Evolutionary conservation across 2,329 filamentous ascomycete species (phyloP).

Genomic region (Fusarium compactum): DNA sequence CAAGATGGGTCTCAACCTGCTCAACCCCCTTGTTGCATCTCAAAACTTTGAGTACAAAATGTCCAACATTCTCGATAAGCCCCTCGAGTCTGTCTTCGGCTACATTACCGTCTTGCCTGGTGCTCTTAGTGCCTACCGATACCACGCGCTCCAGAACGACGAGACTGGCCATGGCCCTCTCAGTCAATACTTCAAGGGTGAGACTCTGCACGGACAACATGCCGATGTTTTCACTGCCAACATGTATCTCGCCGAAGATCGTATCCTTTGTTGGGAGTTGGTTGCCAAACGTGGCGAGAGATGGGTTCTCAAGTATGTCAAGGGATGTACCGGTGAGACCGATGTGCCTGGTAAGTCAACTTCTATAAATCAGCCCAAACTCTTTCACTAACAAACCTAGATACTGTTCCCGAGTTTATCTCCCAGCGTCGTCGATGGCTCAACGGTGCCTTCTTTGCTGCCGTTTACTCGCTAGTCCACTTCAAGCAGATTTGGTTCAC

Average conservation of each 20-base stretch:
- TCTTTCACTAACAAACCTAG: conserved; percentile 59
- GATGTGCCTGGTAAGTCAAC: conserved; percentile 86
- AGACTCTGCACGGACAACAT: conserved; percentile 94
- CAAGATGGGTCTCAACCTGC: conserved; percentile 80
- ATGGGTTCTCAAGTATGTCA: conserved; percentile 99
- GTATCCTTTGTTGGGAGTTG: conserved; percentile 92
- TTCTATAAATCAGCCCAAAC: background rate
- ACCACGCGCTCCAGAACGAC: conserved; percentile 96
- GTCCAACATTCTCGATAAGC: conserved; percentile 99
- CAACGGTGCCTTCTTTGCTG: conserved; percentile 98
- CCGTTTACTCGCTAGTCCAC: conserved; percentile 96
- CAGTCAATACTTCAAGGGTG: conserved; percentile 99
- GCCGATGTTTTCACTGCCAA: conserved; percentile 98
- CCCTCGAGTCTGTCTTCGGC: conserved; percentile 94
- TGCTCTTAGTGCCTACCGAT: conserved; percentile 94
- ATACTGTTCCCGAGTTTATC: conserved; percentile 95
- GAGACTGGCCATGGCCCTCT: conserved; percentile 94
- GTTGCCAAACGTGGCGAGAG: conserved; percentile 94
- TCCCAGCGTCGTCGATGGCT: conserved; percentile 97
- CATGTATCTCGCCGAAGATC: conserved; percentile 92
- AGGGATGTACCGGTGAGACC: conserved; percentile 95
- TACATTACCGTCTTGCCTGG: conserved; percentile 98
- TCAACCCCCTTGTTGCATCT: conserved; percentile 95
- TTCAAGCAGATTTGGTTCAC: conserved; percentile 93
- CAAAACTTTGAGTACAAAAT: conserved; percentile 99